Conservation (phyloP, 2,329 filamentous ascomycete genomes). For the Alternaria sp. region DNA sequence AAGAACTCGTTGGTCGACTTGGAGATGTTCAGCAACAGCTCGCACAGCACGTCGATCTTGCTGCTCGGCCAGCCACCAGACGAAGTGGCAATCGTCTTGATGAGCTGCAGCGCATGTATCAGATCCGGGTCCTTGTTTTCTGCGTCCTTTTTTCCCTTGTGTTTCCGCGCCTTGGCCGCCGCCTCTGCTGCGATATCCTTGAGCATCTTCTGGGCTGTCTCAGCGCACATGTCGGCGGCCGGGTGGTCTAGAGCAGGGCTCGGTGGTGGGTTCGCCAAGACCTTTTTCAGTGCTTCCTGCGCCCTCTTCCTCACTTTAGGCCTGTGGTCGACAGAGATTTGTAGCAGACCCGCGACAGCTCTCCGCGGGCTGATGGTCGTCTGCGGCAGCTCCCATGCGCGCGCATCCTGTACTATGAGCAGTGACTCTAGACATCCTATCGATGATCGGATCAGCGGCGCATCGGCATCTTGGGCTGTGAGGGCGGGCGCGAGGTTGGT, state of each 20-base stretch:
- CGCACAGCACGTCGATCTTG: slow-evolving; percentile 92
- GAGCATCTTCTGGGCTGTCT: slow-evolving; percentile 83
- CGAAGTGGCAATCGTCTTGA: slow-evolving; percentile 86
- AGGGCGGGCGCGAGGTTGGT: slow-evolving; percentile 84
- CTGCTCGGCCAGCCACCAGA: slow-evolving; percentile 95
- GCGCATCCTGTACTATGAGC: slow-evolving; percentile 83
- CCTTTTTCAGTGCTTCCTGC: slow-evolving; percentile 83
- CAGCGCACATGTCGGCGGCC: slow-evolving; percentile 93
- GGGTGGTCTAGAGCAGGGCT: slow-evolving; percentile 94
- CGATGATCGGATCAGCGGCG: slow-evolving; percentile 82
- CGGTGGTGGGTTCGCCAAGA: slow-evolving; percentile 85
- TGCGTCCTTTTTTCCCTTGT: slow-evolving; percentile 61
- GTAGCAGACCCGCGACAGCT: slow-evolving; percentile 85
- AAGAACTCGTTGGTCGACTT: slow-evolving; percentile 92
- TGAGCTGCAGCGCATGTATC: slow-evolving; percentile 90
- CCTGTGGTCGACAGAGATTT: slow-evolving; percentile 82
- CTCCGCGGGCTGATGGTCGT: slow-evolving; percentile 84
- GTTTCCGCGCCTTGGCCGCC: slow-evolving; percentile 74
- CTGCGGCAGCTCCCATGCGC: slow-evolving; percentile 86
- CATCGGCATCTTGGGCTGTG: slow-evolving; percentile 80
- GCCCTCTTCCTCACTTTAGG: slow-evolving; percentile 95
- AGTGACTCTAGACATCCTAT: slow-evolving; percentile 95
- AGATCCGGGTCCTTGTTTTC: slow-evolving; percentile 78
- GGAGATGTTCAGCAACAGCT: slow-evolving; percentile 86
- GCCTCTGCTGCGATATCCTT: slow-evolving; percentile 77